Evolutionary conservation across 2,329 filamentous ascomycete genomes (phyloP).

Genomic region (Colletotrichum navitas): DNA sequence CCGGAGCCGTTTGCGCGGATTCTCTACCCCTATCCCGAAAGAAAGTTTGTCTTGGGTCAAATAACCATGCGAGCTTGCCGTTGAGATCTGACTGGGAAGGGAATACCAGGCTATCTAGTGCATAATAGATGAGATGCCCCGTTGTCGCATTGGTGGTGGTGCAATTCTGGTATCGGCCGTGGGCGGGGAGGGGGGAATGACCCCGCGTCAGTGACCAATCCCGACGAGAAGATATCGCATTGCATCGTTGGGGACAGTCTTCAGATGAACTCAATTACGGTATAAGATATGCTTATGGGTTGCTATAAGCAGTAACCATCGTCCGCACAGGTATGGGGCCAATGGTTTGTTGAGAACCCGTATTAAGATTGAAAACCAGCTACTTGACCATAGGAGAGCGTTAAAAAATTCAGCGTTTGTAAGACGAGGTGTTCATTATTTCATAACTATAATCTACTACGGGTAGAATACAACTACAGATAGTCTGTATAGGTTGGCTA

Average conservation of each 20-base stretch:
- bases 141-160: slow-evolving; percentile 15
- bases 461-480: too few species aligned
- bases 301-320: background rate
- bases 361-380: background rate
- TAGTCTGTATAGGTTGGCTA: too few species aligned
- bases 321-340: background rate
- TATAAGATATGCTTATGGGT: background rate
- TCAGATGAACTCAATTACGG: slow-evolving; percentile 1
- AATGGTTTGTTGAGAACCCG: background rate
- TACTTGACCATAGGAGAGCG: background rate
- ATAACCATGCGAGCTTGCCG: slow-evolving; percentile 9
- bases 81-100: background rate
- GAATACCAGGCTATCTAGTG: too few species aligned
- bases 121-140: background rate
- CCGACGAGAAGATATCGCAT: background rate
- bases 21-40: slow-evolving; percentile 1
- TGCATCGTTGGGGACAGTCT: background rate
- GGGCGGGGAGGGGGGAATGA: slow-evolving; percentile 4
- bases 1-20: slow-evolving; percentile 21
- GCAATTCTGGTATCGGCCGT: slow-evolving; percentile 38
- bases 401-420: too few species aligned
- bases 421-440: too few species aligned
- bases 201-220: slow-evolving; percentile 26
- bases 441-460: too few species aligned
- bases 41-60: slow-evolving; percentile 21